Evolutionary conservation across 768 basidiomycete species (phyloP).

Genomic region (Boletus insuetus): DNA sequence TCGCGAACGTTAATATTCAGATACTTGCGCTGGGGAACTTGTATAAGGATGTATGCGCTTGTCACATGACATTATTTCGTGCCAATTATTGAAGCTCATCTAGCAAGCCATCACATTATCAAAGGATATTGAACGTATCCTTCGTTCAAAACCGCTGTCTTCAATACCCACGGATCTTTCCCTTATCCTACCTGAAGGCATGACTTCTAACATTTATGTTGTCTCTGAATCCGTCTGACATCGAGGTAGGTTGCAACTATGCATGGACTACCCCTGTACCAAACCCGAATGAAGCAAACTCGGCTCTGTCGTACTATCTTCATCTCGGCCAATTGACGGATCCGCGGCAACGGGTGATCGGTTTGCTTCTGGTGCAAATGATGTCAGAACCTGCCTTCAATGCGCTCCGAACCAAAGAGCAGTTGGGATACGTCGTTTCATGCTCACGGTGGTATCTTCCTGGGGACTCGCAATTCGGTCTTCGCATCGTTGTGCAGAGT

Average conservation of each 20-base stretch:
- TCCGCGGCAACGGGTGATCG: conserved; percentile 59
- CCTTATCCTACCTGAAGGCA: conserved; percentile 72
- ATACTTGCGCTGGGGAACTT: conserved; percentile 85
- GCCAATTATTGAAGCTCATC: conserved; percentile 3
- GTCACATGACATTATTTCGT: background rate
- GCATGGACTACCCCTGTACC: conserved; percentile 64
- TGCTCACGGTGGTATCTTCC: conserved; percentile 53
- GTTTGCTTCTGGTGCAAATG: conserved; percentile 77
- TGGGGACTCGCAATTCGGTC: conserved; percentile 69
- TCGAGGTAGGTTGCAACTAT: conserved; percentile 59
- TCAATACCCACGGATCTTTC: conserved; percentile 39
- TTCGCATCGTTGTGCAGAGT: conserved; percentile 85
- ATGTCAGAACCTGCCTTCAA: conserved; percentile 92
- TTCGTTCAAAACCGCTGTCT: conserved; percentile 50
- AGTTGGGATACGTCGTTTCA: conserved; percentile 90
- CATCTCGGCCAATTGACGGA: conserved; percentile 72
- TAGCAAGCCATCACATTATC: conserved; percentile 79
- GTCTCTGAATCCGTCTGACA: conserved; percentile 8
- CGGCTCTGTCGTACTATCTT: conserved; percentile 80
- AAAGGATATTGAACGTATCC: conserved; percentile 64
- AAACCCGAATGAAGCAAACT: conserved; percentile 87
- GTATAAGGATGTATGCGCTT: conserved; percentile 63
- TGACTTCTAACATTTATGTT: conserved; percentile 7
- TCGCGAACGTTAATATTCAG: conserved; percentile 65
- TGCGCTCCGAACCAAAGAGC: conserved; percentile 87